Base-by-base conservation (phyloP, 1,284 basidiomycete genomes). In the Tilletia horrida region DNA sequence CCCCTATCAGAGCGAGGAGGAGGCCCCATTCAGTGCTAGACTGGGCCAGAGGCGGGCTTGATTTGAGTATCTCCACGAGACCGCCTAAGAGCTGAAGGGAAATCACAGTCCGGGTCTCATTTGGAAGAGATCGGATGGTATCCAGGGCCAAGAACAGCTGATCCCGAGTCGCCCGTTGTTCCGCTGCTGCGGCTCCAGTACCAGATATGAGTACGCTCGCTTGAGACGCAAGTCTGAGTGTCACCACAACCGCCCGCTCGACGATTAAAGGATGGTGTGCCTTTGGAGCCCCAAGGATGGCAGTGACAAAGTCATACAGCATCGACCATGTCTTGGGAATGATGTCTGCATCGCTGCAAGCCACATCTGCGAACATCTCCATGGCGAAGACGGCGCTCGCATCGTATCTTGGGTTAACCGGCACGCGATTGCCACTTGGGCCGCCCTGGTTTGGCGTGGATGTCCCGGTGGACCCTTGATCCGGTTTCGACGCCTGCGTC, bases 11-110 rank as follows among this genome's bases (percentile, higher is more conserved):
- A 0, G 92, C 89, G 75, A 96, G 92, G 18, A 95, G 87, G 43
- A 97, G 84, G 66, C 91, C 91, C 96, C 96, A 98, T 82, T 98
- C 94, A 0, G 95, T 97, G 75, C 91, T 89, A 1, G 92, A 93
- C 68, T 90, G 70, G 16, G 47, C 66, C 63, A 71, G 88, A 4
- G 87, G 85, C 45, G 85, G 84, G 76, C 92, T 88, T 62, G 90
- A 88, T 76, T 90, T 87, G 35, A 96, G 84, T 50, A 98, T 88
- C 67, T 88, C 83, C 42, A 88, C 86, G 14, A 97, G 85, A 0
- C 96, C 96, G 3, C 89, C 88, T 66, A 93, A 88, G 43, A 97
- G 87, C 82, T 97, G 93, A 79, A 97, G 92, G 6, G 91, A 91
- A 1, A 95, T 90, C 0, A 91, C 88, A 71, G 86, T 90, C n/a